These are phyloP conservation scores for Apiospora koreana DNA, from an alignment of 2,329 filamentous ascomycete species.

Conservation along the genomic window DNA sequence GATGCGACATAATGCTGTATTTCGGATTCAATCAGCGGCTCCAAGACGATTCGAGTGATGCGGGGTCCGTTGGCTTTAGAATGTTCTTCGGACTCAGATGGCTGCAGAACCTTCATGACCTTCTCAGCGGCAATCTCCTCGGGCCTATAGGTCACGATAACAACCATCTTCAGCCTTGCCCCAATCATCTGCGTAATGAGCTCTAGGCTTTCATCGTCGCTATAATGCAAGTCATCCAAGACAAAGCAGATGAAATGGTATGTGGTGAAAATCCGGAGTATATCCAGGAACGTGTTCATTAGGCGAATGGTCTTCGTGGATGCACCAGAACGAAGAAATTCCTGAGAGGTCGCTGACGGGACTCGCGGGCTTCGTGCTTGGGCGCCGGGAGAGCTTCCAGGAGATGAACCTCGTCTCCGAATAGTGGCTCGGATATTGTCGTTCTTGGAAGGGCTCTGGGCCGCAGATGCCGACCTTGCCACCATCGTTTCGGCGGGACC, in stretches of 20 bases:
- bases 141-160: slow-evolving; percentile 75
- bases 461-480: slow-evolving; percentile 38
- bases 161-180: slow-evolving; percentile 76
- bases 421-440: slow-evolving; percentile 33
- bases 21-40: slow-evolving; percentile 75
- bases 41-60: slow-evolving; percentile 70
- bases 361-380: slow-evolving; percentile 37
- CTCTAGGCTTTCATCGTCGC: slow-evolving; percentile 84
- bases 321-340: slow-evolving; percentile 59
- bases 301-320: slow-evolving; percentile 70
- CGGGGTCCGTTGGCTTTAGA: slow-evolving; percentile 50
- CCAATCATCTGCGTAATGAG: slow-evolving; percentile 79
- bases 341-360: slow-evolving; percentile 55
- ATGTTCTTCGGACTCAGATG: slow-evolving; percentile 54
- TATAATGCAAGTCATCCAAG: slow-evolving; percentile 87
- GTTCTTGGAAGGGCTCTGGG: slow-evolving; percentile 30
- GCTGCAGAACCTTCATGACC: slow-evolving; percentile 55
- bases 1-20: slow-evolving; percentile 80
- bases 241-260: slow-evolving; percentile 88
- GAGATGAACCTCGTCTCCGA: slow-evolving; percentile 51
- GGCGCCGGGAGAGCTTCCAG: slow-evolving; percentile 43
- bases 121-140: slow-evolving; percentile 62
- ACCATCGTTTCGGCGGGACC: slow-evolving; percentile 46
- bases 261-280: slow-evolving; percentile 76
- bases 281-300: slow-evolving; percentile 86